Evolutionary conservation across 1,284 basidiomycete genomes (phyloP).

Genomic region (Omphalotus olearius): DNA sequence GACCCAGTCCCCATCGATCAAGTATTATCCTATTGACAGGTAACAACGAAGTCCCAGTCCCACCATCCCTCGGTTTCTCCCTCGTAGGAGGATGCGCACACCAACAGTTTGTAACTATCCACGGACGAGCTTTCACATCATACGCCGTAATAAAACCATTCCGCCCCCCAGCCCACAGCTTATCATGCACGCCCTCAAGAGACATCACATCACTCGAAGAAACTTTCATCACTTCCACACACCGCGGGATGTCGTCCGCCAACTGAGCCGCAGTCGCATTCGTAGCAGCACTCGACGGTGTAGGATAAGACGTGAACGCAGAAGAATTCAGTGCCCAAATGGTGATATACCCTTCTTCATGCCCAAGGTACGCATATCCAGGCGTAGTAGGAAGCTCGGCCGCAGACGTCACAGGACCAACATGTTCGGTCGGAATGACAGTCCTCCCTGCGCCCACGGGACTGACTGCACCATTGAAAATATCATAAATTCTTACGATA

Average conservation of each 20-base stretch:
- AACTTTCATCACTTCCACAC: constrained; percentile 71
- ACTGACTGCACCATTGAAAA: constrained; percentile 49
- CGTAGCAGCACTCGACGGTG: neutral
- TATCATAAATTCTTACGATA: constrained; percentile 76
- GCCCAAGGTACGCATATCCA: constrained; percentile 78
- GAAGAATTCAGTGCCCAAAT: constrained; percentile 58
- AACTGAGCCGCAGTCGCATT: constrained; percentile 14
- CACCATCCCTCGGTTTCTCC: too few relatives aligned
- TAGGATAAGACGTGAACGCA: neutral
- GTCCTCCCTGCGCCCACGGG: constrained; percentile 29
- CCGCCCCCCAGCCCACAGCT: constrained; percentile 83
- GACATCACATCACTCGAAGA: constrained; percentile 76
- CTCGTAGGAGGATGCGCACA: constrained; percentile 67
- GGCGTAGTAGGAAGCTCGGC: constrained; percentile 72
- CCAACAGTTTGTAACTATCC: constrained; percentile 90
- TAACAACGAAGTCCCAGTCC: constrained; percentile 23
- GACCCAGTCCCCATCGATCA: constrained; percentile 70
- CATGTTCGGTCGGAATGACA: constrained; percentile 53
- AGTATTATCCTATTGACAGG: constrained; percentile 71
- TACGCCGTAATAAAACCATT: constrained; percentile 84
- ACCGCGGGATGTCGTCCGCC: constrained; percentile 50
- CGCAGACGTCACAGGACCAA: constrained; percentile 81
- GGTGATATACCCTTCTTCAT: constrained; percentile 87
- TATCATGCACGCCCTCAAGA: constrained; percentile 75
- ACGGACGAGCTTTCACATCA: constrained; percentile 69